A percentile compares a stretch with the other conserved stretches of the same genome.
Conservation (phyloP, 129 eudicot genomes). For the Arctium lappa region DNA sequence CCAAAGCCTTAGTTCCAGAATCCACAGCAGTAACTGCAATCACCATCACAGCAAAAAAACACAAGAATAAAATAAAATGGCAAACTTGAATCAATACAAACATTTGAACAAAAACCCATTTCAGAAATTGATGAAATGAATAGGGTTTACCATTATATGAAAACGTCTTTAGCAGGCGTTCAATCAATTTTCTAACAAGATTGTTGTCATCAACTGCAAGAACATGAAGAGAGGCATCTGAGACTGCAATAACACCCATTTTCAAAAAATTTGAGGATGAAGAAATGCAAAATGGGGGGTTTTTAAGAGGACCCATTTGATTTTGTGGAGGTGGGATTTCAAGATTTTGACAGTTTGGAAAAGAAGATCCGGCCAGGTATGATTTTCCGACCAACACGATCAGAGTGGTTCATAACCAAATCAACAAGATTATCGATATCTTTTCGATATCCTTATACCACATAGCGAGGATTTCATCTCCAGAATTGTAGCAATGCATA, state of each 20-base stretch:
- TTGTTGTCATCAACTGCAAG: conserved; percentile 78
- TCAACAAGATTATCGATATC: too few relatives aligned
- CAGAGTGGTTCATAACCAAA: too few relatives aligned
- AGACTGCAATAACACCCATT: conserved; percentile 40
- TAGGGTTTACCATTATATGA: conserved; percentile 57
- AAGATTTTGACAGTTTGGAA: conserved; percentile 65
- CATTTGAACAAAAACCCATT: neutral
- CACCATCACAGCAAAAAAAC: neutral
- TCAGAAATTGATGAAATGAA: neutral
- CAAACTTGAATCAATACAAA: neutral
- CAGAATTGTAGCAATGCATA: too few relatives aligned
- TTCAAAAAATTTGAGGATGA: conserved; percentile 12
- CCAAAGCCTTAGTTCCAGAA: conserved; percentile 72
- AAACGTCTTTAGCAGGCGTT: conserved; percentile 59
- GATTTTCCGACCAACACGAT: conserved; percentile 7
- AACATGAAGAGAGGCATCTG: conserved; percentile 58
- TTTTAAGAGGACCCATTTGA: conserved; percentile 33
- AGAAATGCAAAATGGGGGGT: neutral
- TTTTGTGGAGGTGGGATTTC: conserved; percentile 19
- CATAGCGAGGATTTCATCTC: too few relatives aligned
- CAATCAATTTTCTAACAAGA: conserved; percentile 68
- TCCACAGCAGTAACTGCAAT: conserved; percentile 73
- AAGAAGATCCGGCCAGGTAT: conserved; percentile 62
- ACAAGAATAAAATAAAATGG: neutral
- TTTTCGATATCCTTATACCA: too few relatives aligned